Base-by-base conservation (phyloP, 2,329 filamentous ascomycete species). In the Colletotrichum sp. region DNA sequence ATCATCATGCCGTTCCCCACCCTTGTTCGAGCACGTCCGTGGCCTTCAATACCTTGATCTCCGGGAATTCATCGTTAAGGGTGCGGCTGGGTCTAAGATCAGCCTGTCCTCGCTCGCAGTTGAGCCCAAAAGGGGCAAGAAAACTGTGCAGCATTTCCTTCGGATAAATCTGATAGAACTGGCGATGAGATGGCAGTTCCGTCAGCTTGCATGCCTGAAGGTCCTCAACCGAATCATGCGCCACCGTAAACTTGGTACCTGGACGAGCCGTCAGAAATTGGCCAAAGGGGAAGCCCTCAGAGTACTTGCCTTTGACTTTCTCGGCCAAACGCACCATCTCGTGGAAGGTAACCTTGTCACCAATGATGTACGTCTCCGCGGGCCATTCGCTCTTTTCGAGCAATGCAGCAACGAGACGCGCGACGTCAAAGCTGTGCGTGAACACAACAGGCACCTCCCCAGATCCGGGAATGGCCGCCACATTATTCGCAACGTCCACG, bases 391-490 rank as follows among this genome's bases (percentile, higher is more conserved):
- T 76, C n/a, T 86, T 76, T 14, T 84, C 83, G 12, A 90, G 77
- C 7, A 83, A 69, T 6, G 82, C 83, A 16, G 83, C 84, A 13
- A 89, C 82, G 67, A 88, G 90, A 39, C 79, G 83, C 5, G 85
- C 89, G 36, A 91, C 81, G 78, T 91, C 89, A 7, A 81, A 81
- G 2, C 85, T 88, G 78, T 90, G 87, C 0, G 88, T 90, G 79
- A 89, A 87, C 4, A 83, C 80, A 18, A 88, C 82, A 2, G 80
- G 80, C 12, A 81, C 83, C n/a, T 87, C 82, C 0, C 90, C 89
- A 32, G 85, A 82, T 0, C 87, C 89, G 0, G 90, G 89, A n/a
- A 90, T 86, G 8, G 85, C 87, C 1, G 89, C 89, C 4, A 80
- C 81, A 14, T 86, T 85, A 69, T 83, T 83, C 5, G 79, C 71